A percentile compares a stretch with the other conserved stretches of the same genome.
Conservation (phyloP, 805 yeast genomes). For the Kazachstania psychrophila region DNA sequence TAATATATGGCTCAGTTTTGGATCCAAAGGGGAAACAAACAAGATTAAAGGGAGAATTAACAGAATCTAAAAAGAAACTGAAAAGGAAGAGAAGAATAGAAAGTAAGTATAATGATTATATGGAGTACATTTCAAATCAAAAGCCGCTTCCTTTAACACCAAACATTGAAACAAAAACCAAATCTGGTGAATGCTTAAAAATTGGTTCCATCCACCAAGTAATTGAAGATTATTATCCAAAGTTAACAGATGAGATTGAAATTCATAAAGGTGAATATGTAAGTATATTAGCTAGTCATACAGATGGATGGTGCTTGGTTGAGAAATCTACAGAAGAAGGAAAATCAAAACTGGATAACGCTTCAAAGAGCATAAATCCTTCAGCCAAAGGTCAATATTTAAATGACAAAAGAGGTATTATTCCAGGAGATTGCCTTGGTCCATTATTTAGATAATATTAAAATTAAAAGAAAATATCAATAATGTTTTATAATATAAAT, state of each 20-base stretch:
- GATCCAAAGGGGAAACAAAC: background rate
- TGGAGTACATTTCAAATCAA: slow-evolving; percentile 9
- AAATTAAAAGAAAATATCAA: too few species aligned
- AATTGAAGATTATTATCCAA: slow-evolving; percentile 21
- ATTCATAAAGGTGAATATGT: slow-evolving; percentile 28
- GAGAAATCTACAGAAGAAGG: slow-evolving; percentile 30
- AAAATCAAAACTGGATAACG: slow-evolving; percentile 2
- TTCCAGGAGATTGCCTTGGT: slow-evolving; percentile 32
- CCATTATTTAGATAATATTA: slow-evolving; percentile 1
- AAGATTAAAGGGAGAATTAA: background rate
- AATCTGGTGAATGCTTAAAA: slow-evolving; percentile 1
- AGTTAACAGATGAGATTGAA: slow-evolving; percentile 32
- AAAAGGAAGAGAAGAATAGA: slow-evolving; percentile 6
- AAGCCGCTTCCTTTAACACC: slow-evolving; percentile 23
- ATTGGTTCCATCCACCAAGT: slow-evolving; percentile 16
- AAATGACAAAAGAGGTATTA: slow-evolving; percentile 34
- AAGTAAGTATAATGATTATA: slow-evolving; percentile 10
- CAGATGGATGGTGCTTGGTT: slow-evolving; percentile 39
- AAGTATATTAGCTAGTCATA: slow-evolving; percentile 32
- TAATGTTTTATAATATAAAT: too few species aligned
- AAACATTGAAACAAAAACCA: background rate
- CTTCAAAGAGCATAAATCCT: background rate
- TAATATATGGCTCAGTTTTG: slow-evolving; percentile 12
- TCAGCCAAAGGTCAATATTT: slow-evolving; percentile 21
- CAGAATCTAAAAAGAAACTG: background rate